A percentile compares a stretch with the other conserved stretches of the same genome.
These are phyloP conservation scores for Chlamydomonas eustigma DNA, from an alignment of 139 green algal species.

Conservation along the genomic window DNA sequence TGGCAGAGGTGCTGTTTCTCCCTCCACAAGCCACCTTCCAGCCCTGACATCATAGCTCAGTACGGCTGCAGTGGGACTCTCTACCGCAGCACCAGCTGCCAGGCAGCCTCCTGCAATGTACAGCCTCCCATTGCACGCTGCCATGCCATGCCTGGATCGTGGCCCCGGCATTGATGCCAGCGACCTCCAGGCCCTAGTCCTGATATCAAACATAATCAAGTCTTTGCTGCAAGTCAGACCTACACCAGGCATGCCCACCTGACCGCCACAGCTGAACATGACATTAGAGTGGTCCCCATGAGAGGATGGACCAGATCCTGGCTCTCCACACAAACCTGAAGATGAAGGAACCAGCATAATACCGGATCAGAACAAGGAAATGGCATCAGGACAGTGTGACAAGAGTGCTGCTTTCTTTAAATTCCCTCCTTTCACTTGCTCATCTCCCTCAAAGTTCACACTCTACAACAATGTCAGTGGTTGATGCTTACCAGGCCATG, in stretches of 20 bases:
- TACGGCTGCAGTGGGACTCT: neutral
- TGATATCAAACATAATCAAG: conserved; percentile 6
- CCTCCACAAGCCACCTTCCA: neutral
- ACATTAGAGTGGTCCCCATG: conserved; percentile 3
- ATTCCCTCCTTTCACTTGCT: no score
- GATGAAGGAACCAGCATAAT: no score
- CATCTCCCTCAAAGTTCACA: no score
- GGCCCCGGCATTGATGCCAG: neutral
- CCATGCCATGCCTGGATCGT: neutral
- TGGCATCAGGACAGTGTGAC: no score
- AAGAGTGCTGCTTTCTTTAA: no score
- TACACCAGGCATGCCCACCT: neutral
- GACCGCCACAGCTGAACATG: neutral
- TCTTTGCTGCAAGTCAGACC: conserved; percentile 2
- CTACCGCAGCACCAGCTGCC: neutral
- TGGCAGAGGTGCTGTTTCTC: neutral
- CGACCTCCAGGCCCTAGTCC: neutral
- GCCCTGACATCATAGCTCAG: conserved; percentile 1
- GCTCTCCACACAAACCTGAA: conserved; percentile 1
- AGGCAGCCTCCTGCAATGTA: neutral
- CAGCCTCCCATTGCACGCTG: neutral
- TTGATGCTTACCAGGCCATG: conserved; percentile 2
- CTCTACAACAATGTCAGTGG: no score
- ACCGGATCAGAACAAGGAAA: no score
- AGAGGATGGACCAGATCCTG: neutral